A percentile compares a stretch with the other conserved stretches of the same genome.
phyloP scores from a whole-genome alignment of 306 rosid genomes.

The Vigna reflexopilosa region DNA sequence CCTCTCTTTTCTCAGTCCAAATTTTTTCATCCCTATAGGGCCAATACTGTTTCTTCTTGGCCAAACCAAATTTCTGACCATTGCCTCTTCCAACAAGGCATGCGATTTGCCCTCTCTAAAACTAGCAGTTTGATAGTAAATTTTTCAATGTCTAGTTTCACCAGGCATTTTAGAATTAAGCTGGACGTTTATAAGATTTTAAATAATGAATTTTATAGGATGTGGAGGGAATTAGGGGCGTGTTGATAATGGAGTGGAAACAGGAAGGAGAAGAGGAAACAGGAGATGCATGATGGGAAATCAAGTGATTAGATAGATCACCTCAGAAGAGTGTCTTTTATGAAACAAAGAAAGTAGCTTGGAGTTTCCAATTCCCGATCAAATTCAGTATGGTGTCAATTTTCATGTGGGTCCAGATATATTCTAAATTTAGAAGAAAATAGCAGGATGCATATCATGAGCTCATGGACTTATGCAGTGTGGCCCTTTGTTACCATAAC shows the following conservation, averaged over 20 bases:
- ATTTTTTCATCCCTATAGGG: neutral
- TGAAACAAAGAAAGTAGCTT: neutral
- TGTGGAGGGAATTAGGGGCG: neutral
- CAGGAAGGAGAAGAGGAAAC: too few relatives aligned
- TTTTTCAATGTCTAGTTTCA: neutral
- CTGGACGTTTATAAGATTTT: neutral
- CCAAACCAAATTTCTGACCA: constrained; percentile 35
- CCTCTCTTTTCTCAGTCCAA: constrained; percentile 6
- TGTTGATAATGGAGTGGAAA: too few relatives aligned
- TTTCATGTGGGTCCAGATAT: constrained; percentile 44
- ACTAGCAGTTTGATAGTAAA: constrained; percentile 9
- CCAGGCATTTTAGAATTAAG: constrained; percentile 2
- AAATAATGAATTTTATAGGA: constrained; percentile 2
- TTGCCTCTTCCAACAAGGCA: constrained; percentile 44
- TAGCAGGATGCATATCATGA: constrained; percentile 22
- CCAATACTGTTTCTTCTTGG: constrained; percentile 3
- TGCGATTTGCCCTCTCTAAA: neutral
- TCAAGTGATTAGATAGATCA: neutral
- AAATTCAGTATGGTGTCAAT: constrained; percentile 30
- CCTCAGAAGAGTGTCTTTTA: neutral
- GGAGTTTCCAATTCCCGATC: constrained; percentile 29
- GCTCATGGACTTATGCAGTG: constrained; percentile 23
- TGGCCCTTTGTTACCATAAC: constrained; percentile 45
- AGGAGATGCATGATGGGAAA: neutral
- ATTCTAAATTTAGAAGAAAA: constrained; percentile 40